Base-by-base conservation (phyloP, 352 stramenopile genomes). In the Phytophthora nicotianae region DNA sequence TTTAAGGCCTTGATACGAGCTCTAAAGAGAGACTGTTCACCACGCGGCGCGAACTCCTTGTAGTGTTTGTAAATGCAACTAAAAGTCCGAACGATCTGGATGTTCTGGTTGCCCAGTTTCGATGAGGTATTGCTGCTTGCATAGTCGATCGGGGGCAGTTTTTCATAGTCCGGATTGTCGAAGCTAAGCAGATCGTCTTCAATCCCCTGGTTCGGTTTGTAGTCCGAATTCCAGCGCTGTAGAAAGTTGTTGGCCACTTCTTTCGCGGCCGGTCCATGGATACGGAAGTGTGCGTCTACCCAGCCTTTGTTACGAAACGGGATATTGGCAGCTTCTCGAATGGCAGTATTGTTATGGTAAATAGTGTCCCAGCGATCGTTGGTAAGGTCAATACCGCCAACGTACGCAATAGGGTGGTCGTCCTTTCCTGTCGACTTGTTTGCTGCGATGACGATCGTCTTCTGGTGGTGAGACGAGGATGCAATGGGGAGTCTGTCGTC, bases 51-150 rank as follows among this genome's bases (percentile, higher is more conserved):
- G 35, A 91, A 86, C 29, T 74, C 55, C 16, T 77, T 62, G 48
- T 88, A 88, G 40, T 75, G 55, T 53, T 68, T 47, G 54, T 78
- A 78, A 43, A 70, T 64, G 57, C 75, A 85, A 56, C 76, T 87
- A 64, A 83, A 90, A 1, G 81, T 90, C 17, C 75, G 74, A 9
- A 81, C 68, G 54, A 88, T 70, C 52, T 89, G 78, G 3, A 88
- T 56, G 24, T 70, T 80, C 20, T 82, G 65, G 0, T 55, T 47
- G 14, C 58, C 67, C 14, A 69, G 50, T 13, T 53, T 59, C 0
- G 42, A 53, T 2, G 40, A 33, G 7, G 58, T 48, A 21, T 53
- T 62, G 48, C 35, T 60, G 13, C 52, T 59, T 7, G 16, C 35
- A 26, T 65, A 55, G 42, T 63, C 5, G 3, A 69, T 50, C 8